Evolutionary conservation across 2,329 filamentous ascomycete genomes (phyloP).

Genomic region (Claviceps monticola): DNA sequence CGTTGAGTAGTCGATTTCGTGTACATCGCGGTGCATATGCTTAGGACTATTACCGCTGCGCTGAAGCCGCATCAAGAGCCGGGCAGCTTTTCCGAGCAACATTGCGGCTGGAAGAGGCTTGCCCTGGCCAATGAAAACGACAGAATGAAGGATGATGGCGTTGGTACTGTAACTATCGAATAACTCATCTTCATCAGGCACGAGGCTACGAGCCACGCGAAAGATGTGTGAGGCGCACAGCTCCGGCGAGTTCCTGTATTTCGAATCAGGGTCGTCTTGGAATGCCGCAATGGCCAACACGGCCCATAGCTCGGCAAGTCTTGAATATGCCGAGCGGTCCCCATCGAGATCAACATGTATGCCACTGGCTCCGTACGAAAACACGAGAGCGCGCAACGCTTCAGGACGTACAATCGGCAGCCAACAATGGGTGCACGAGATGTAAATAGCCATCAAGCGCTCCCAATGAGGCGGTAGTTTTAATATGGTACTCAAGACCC

Average conservation of each 20-base stretch:
- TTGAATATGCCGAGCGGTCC: conserved; percentile 17
- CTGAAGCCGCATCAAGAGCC: conserved; percentile 20
- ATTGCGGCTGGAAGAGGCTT: conserved; percentile 48
- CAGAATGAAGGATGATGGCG: conserved; percentile 39
- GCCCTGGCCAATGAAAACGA: conserved; percentile 48
- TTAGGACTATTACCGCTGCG: not conserved
- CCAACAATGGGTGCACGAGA: conserved; percentile 65
- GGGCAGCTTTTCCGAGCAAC: conserved; percentile 49
- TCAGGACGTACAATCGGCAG: conserved; percentile 59
- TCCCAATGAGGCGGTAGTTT: conserved; percentile 39
- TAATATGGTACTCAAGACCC: not conserved
- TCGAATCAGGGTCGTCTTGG: conserved; percentile 25
- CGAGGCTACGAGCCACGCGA: conserved; percentile 31
- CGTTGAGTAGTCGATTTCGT: conserved; percentile 6
- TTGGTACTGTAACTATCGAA: conserved; percentile 27
- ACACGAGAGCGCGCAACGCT: conserved; percentile 36
- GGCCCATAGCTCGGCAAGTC: conserved; percentile 46
- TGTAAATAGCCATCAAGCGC: conserved; percentile 56
- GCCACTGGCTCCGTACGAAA: conserved; percentile 26
- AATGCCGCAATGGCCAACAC: conserved; percentile 43
- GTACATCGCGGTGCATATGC: not conserved
- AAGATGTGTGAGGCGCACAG: conserved; percentile 28
- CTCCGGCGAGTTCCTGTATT: not conserved
- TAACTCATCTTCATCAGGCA: conserved; percentile 33
- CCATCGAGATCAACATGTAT: conserved; percentile 14